phyloP scores from a whole-genome alignment of 1,139 yeast genomes.

The Lodderomyces parapsilosis region DNA sequence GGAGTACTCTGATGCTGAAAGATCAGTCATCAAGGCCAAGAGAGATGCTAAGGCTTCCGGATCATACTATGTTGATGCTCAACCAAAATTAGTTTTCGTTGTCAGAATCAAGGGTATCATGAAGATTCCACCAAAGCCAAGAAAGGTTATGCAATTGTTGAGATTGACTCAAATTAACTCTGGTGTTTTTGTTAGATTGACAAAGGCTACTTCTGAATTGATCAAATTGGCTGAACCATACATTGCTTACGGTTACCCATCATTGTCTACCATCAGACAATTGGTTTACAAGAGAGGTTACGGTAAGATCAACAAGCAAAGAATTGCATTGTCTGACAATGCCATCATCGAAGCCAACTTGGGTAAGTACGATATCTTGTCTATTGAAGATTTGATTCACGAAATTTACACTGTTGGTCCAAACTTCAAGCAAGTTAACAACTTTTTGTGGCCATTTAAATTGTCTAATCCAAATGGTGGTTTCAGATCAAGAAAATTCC shows the following conservation, averaged over 20 bases:
- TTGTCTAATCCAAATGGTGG: constrained; percentile 99
- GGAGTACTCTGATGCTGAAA: constrained; percentile 95
- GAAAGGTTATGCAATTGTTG: constrained; percentile 97
- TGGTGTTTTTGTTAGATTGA: constrained; percentile 96
- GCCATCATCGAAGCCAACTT: constrained; percentile 88
- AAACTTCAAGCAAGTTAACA: constrained; percentile 99
- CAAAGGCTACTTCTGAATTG: constrained; percentile 98
- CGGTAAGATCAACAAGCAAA: constrained; percentile 99
- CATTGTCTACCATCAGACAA: constrained; percentile 91
- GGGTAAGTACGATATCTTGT: constrained; percentile 96
- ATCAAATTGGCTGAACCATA: constrained; percentile 98
- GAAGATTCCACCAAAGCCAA: constrained; percentile 99
- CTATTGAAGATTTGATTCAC: constrained; percentile 97
- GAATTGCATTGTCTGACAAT: constrained; percentile 93
- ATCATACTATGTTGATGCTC: constrained; percentile 96
- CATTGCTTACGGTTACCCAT: constrained; percentile 99
- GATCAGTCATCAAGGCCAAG: constrained; percentile 87
- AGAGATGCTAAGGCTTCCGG: constrained; percentile 97
- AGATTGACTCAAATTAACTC: constrained; percentile 98
- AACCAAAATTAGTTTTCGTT: constrained; percentile 94
- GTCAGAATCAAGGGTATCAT: constrained; percentile 99
- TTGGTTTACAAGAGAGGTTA: constrained; percentile 99
- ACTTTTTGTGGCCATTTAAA: constrained; percentile 99
- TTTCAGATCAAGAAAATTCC: constrained; percentile 99
- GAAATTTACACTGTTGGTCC: constrained; percentile 99